Conservation (phyloP, 1,139 yeast genomes). For the Sugiyamaella sp. region DNA sequence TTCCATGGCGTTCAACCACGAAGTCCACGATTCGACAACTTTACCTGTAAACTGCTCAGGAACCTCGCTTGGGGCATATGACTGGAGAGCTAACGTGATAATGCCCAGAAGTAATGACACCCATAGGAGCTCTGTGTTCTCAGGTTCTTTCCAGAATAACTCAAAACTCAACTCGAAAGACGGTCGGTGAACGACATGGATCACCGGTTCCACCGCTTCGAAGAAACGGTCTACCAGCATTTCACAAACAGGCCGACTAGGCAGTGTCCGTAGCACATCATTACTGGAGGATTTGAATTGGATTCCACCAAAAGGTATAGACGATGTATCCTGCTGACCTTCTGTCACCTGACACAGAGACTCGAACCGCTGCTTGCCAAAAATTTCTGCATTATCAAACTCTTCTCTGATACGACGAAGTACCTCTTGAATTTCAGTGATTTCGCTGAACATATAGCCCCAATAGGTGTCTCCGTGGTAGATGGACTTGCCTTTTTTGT, state of each 20-base stretch:
- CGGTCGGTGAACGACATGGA: conserved; percentile 39
- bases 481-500: conserved; percentile 40
- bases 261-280: conserved; percentile 37
- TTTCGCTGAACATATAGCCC: conserved; percentile 41
- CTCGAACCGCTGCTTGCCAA: conserved; percentile 21
- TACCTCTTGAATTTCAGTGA: conserved; percentile 38
- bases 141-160: conserved; percentile 39
- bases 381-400: conserved; percentile 21
- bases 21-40: conserved; percentile 34
- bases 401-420: conserved; percentile 23
- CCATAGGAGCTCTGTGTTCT: conserved; percentile 39
- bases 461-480: conserved; percentile 46
- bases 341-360: conserved; percentile 22
- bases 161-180: conserved; percentile 37
- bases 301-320: conserved; percentile 26
- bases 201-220: conserved; percentile 35
- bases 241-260: conserved; percentile 35
- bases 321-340: conserved; percentile 23
- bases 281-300: conserved; percentile 24
- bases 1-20: conserved; percentile 40
- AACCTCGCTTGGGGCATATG: conserved; percentile 32
- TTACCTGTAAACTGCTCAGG: conserved; percentile 28
- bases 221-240: conserved; percentile 39
- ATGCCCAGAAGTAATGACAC: conserved; percentile 39
- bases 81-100: conserved; percentile 37